phyloP scores from a whole-genome alignment of 2,329 filamentous ascomycete genomes.

The Sporothrix globosa region DNA sequence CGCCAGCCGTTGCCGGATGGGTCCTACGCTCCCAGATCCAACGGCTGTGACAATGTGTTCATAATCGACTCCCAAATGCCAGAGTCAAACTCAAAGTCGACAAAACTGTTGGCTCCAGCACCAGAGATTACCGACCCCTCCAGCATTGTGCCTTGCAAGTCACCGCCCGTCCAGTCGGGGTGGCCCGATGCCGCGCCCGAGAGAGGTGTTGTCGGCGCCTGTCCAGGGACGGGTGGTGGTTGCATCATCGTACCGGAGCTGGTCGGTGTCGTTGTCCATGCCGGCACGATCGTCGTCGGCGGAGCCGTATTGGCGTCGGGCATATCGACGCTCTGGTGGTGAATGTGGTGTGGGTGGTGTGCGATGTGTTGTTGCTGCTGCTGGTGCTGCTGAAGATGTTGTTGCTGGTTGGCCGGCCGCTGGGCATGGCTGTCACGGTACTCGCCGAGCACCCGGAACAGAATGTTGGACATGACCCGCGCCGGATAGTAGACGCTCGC shows the following conservation, averaged over 20 bases:
- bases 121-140: not conserved
- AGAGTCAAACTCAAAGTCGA: slow-evolving; percentile 28
- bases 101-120: not conserved
- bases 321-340: slow-evolving; percentile 20
- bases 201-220: not conserved
- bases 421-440: slow-evolving; percentile 21
- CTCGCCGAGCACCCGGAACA: slow-evolving; percentile 30
- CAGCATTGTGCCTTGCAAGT: not conserved
- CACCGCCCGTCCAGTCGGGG: slow-evolving; percentile 20
- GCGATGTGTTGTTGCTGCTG: not conserved
- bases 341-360: slow-evolving; percentile 5
- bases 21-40: slow-evolving; percentile 16
- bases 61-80: slow-evolving; percentile 30
- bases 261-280: slow-evolving; percentile 11
- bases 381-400: not conserved
- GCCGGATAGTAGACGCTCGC: slow-evolving; percentile 29
- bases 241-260: slow-evolving; percentile 23
- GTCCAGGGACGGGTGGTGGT: not conserved
- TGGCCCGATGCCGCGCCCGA: not conserved
- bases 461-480: slow-evolving; percentile 28
- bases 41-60: slow-evolving; percentile 29
- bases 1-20: no score
- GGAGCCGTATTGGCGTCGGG: not conserved
- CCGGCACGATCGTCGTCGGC: not conserved
- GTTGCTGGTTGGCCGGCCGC: not conserved